These are phyloP conservation scores for Pelargonium australe DNA, from an alignment of 441 rosid genomes.

Conservation along the genomic window DNA sequence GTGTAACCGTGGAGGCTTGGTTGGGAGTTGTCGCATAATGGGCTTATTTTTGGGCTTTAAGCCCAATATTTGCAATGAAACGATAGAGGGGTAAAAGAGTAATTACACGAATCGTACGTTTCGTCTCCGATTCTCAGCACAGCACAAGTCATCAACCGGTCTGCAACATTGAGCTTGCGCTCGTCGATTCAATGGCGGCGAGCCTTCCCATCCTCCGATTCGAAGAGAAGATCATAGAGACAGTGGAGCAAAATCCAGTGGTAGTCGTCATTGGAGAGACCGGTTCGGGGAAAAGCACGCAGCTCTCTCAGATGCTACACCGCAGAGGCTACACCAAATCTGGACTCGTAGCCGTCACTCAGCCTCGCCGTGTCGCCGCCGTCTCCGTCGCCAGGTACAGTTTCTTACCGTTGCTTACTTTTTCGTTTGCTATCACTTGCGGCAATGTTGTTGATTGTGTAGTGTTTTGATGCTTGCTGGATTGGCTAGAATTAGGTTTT, in stretches of 20 bases:
- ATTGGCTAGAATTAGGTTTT: not conserved
- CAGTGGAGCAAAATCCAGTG: conserved; percentile 64
- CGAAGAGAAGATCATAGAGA: conserved; percentile 64
- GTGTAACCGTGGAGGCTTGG: not conserved
- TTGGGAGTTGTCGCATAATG: too few species aligned
- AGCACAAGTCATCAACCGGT: not conserved
- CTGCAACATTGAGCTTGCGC: conserved; percentile 11
- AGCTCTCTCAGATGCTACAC: conserved; percentile 91
- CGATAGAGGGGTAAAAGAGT: not conserved
- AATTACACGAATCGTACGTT: not conserved
- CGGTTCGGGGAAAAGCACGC: conserved; percentile 98
- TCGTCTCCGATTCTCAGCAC: not conserved
- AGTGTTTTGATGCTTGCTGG: conserved; percentile 5
- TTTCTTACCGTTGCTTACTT: not conserved
- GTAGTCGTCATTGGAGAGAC: conserved; percentile 88
- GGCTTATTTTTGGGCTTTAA: too few species aligned
- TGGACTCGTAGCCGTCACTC: conserved; percentile 76
- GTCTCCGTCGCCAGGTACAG: conserved; percentile 81
- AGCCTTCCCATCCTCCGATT: conserved; percentile 76
- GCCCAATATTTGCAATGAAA: too few species aligned
- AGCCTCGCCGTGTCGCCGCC: conserved; percentile 97
- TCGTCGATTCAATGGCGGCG: conserved; percentile 36
- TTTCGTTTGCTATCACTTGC: not conserved
- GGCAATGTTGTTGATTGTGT: not conserved
- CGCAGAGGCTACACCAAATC: conserved; percentile 72